Evolutionary conservation across 2,329 filamentous ascomycete species (phyloP).

Genomic region (Aureobasidium pullulans): DNA sequence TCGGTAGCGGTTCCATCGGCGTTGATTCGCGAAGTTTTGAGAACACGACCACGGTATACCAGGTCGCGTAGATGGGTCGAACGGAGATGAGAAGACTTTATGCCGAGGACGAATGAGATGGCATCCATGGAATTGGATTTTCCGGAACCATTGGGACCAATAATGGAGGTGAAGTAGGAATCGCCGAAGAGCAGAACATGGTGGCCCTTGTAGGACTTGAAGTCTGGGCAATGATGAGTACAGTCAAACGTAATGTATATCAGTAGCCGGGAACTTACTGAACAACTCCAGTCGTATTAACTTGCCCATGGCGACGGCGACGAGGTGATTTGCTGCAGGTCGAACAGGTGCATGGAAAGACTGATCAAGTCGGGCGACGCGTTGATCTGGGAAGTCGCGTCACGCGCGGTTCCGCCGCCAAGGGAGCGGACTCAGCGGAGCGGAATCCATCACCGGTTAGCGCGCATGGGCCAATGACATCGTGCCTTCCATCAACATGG

Average conservation of each 20-base stretch:
- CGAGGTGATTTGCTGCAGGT: not conserved
- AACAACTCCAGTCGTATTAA: slow-evolving; percentile 89
- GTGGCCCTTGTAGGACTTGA: slow-evolving; percentile 98
- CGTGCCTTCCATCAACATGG: not conserved
- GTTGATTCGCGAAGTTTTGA: slow-evolving; percentile 88
- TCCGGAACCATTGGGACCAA: slow-evolving; percentile 97
- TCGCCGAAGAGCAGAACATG: slow-evolving; percentile 92
- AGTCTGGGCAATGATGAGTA: slow-evolving; percentile 53
- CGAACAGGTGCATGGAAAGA: not conserved
- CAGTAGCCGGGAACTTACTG: slow-evolving; percentile 50
- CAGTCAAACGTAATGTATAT: not conserved
- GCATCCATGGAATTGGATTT: slow-evolving; percentile 99
- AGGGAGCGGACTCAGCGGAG: not conserved
- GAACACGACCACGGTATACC: slow-evolving; percentile 88
- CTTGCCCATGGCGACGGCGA: slow-evolving; percentile 70
- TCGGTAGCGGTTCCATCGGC: slow-evolving; percentile 71
- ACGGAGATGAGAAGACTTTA: slow-evolving; percentile 95
- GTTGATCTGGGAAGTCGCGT: not conserved
- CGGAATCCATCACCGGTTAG: not conserved
- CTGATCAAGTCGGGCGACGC: slow-evolving; percentile 6
- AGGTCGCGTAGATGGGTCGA: slow-evolving; percentile 90
- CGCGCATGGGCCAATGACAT: slow-evolving; percentile 8
- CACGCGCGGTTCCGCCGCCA: not conserved
- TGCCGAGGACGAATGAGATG: slow-evolving; percentile 96
- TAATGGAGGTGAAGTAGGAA: slow-evolving; percentile 98